These are phyloP conservation scores for Cladochytrium replicatum DNA, from an alignment of 192 early-diverging fungal species.

Conservation along the genomic window DNA sequence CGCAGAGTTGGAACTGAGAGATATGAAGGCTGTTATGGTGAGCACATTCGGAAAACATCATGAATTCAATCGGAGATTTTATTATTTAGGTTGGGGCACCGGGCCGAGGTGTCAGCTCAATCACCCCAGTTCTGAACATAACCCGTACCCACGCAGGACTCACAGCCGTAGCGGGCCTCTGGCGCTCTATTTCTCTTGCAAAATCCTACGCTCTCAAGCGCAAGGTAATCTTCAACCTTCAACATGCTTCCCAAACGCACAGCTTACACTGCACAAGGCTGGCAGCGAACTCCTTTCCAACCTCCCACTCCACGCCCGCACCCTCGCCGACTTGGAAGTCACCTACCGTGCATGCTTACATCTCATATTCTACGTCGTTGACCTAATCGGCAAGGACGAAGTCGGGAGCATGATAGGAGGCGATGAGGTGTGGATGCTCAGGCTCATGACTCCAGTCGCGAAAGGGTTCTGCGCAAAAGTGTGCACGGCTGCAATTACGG, in stretches of 20 bases:
- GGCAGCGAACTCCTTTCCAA: constrained; percentile 36
- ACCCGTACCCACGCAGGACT: constrained; percentile 53
- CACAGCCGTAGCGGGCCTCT: constrained; percentile 31
- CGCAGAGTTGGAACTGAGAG: constrained; percentile 54
- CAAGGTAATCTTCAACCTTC: constrained; percentile 13
- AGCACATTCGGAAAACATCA: no score
- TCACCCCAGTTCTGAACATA: constrained; percentile 58
- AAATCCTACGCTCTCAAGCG: constrained; percentile 55
- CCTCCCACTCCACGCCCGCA: constrained; percentile 51
- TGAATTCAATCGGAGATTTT: constrained; percentile 6
- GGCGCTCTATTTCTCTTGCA: constrained; percentile 34
- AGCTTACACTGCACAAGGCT: no score
- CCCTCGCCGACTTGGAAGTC: constrained; percentile 48
- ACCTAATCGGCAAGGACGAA: constrained; percentile 44
- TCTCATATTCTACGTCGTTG: constrained; percentile 42
- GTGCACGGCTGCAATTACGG: constrained; percentile 31
- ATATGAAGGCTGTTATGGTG: no score
- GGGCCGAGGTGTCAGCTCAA: constrained; percentile 47
- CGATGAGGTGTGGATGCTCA: constrained; percentile 30
- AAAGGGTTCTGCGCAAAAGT: constrained; percentile 51
- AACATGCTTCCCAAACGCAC: not conserved
- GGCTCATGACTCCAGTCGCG: constrained; percentile 57
- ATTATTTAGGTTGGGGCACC: constrained; percentile 29
- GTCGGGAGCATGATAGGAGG: constrained; percentile 4
- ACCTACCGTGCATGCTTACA: constrained; percentile 40